These are phyloP conservation scores for Alternaria tenuissima DNA, from an alignment of 2,329 filamentous ascomycete species.

Conservation along the genomic window DNA sequence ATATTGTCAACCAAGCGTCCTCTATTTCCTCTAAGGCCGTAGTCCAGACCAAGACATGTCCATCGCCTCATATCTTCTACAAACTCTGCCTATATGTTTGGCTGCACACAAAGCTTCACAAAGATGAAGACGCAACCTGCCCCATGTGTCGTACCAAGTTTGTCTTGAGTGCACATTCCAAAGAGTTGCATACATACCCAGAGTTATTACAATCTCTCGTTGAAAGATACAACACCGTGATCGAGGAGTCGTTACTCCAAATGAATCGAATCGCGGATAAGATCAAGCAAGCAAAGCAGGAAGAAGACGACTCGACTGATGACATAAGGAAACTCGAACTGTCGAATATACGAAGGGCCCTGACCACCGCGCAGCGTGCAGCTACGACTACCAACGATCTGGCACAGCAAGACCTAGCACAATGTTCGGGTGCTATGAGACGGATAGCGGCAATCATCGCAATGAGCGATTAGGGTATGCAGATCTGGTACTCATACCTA, in stretches of 20 bases:
- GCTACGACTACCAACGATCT: background rate
- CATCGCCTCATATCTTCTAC: background rate
- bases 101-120: background rate
- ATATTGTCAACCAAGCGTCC: background rate
- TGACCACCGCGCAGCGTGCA: background rate
- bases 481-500: background rate
- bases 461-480: background rate
- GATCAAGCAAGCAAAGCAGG: background rate
- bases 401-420: background rate
- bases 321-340: background rate
- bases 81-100: constrained; percentile 1
- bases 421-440: background rate
- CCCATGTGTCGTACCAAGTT: background rate
- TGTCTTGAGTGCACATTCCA: background rate
- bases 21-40: background rate
- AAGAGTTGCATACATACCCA: background rate
- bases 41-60: background rate
- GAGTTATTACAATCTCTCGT: background rate
- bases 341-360: background rate
- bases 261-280: background rate
- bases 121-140: background rate
- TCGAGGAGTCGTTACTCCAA: background rate
- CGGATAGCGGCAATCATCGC: background rate
- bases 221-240: background rate
- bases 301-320: background rate